Conservation (phyloP, 2,329 filamentous ascomycete species). For the Epichloe typhina region DNA sequence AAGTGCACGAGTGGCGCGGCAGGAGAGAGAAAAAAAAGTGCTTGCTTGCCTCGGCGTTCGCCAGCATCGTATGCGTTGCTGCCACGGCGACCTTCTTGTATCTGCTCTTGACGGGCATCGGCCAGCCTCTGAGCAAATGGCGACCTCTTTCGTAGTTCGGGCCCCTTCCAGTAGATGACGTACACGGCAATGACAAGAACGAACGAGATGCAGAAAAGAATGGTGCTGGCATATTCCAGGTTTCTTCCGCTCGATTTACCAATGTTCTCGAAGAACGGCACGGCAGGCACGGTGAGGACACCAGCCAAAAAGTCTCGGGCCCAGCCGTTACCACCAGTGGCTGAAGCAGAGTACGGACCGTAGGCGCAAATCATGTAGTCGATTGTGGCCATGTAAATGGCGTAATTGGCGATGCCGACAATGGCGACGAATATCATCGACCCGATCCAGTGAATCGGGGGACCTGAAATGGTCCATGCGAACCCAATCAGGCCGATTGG, state of each 20-base stretch:
- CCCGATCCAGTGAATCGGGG: conserved; percentile 52
- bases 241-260: conserved; percentile 30
- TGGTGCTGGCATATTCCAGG: conserved; percentile 48
- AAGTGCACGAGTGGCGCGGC: too few relatives aligned
- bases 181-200: conserved; percentile 51
- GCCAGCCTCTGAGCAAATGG: conserved; percentile 52
- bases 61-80: conserved; percentile 14
- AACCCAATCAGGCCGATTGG: conserved; percentile 59
- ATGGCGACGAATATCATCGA: conserved; percentile 51
- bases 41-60: conserved; percentile 18
- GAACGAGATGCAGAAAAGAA: conserved; percentile 49
- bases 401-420: conserved; percentile 61
- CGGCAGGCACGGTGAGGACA: conserved; percentile 54
- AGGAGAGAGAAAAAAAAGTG: background rate
- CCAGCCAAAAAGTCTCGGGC: conserved; percentile 62
- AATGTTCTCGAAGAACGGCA: conserved; percentile 50
- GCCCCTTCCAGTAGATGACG: conserved; percentile 53
- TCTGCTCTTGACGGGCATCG: conserved; percentile 21
- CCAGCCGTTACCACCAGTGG: conserved; percentile 65
- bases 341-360: conserved; percentile 59
- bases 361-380: conserved; percentile 69
- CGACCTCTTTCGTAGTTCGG: conserved; percentile 43
- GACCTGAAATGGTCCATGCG: conserved; percentile 53
- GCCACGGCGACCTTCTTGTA: conserved; percentile 16
- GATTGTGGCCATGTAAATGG: conserved; percentile 64